A percentile compares a stretch with the other conserved stretches of the same genome.
These are phyloP conservation scores for Xylaria bambusicola DNA, from an alignment of 495 filamentous ascomycete genomes.

Conservation along the genomic window DNA sequence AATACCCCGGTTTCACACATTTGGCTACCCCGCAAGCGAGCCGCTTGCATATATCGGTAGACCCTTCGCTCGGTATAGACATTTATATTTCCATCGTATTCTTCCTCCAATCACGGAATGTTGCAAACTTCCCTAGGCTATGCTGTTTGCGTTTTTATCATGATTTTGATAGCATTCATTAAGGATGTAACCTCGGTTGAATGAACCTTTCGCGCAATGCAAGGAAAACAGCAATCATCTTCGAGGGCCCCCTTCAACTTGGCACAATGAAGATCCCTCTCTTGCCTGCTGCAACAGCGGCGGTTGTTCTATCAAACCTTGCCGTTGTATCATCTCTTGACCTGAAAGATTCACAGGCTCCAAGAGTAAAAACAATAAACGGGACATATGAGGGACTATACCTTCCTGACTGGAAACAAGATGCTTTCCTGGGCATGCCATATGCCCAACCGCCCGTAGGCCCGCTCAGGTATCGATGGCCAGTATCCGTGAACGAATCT, in stretches of 20 bases:
- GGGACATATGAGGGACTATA: constrained; percentile 48
- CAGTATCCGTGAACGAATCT: constrained; percentile 46
- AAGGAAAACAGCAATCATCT: neutral
- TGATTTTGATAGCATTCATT: neutral
- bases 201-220: neutral
- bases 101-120: constrained; percentile 16
- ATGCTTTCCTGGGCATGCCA: constrained; percentile 57
- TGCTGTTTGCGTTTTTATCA: too few relatives aligned
- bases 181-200: too few relatives aligned
- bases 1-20: neutral
- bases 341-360: neutral
- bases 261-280: neutral
- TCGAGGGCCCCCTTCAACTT: neutral
- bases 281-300: neutral
- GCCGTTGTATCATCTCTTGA: neutral
- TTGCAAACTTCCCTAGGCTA: neutral
- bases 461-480: constrained; percentile 48
- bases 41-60: neutral
- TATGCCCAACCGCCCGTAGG: constrained; percentile 53
- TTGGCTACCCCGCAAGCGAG: neutral
- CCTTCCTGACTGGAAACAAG: constrained; percentile 46
- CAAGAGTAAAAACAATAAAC: constrained; percentile 31
- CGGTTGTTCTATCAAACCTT: neutral
- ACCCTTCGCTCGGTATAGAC: neutral
- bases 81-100: neutral